These are phyloP conservation scores for Helenozyma baotianmanensis DNA, from an alignment of 805 yeast genomes.

Conservation along the genomic window DNA sequence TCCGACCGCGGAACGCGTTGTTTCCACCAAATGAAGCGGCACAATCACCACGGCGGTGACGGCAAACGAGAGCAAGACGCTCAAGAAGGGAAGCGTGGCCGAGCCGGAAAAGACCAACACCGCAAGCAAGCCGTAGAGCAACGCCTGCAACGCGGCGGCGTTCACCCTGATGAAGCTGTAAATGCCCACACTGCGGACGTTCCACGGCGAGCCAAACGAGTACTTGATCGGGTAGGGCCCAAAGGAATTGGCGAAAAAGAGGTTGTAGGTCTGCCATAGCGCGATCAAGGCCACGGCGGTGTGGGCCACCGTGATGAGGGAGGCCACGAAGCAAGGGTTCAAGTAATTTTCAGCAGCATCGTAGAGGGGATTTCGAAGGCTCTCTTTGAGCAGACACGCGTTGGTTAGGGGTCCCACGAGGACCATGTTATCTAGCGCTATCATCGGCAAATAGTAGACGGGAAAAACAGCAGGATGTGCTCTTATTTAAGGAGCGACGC, in stretches of 20 bases:
- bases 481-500: too few species aligned
- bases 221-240: constrained; percentile 21
- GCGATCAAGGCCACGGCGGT: constrained; percentile 12
- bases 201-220: constrained; percentile 20
- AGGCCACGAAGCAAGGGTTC: constrained; percentile 27
- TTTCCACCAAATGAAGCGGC: constrained; percentile 22
- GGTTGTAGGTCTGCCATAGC: constrained; percentile 13
- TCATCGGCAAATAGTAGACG: too few species aligned
- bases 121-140: constrained; percentile 10
- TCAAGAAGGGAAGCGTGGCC: constrained; percentile 1
- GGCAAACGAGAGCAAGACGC: constrained; percentile 8
- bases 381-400: constrained; percentile 7
- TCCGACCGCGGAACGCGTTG: constrained; percentile 19
- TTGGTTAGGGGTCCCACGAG: neutral
- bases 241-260: constrained; percentile 14
- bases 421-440: neutral
- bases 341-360: constrained; percentile 20
- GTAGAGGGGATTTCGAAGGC: constrained; percentile 19
- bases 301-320: constrained; percentile 8
- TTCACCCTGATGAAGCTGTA: constrained; percentile 13
- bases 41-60: constrained; percentile 11
- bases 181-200: constrained; percentile 11
- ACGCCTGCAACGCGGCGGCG: constrained; percentile 13
- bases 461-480: too few species aligned
- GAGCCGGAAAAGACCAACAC: constrained; percentile 3